A percentile compares a stretch with the other conserved stretches of the same genome.
These are phyloP conservation scores for Fusarium temperatum DNA, from an alignment of 2,329 filamentous ascomycete species.

Conservation along the genomic window DNA sequence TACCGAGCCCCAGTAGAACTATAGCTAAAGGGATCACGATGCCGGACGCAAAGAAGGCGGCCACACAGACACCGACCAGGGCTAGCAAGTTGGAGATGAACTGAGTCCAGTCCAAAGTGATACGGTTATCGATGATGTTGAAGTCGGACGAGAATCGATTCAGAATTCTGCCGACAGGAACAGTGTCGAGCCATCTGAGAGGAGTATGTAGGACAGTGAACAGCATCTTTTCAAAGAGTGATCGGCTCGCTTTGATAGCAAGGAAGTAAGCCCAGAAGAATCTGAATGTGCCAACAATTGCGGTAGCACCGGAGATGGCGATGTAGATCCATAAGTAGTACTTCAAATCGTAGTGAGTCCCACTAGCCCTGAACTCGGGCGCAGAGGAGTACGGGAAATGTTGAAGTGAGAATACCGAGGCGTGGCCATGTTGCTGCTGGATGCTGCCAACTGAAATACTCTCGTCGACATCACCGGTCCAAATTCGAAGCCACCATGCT, in stretches of 20 bases:
- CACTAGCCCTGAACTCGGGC: slow-evolving; percentile 41
- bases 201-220: slow-evolving; percentile 75
- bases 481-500: slow-evolving; percentile 72
- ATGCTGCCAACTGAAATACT: slow-evolving; percentile 33
- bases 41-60: slow-evolving; percentile 73
- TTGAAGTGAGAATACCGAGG: slow-evolving; percentile 58
- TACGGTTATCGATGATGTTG: slow-evolving; percentile 73
- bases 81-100: slow-evolving; percentile 68
- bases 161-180: slow-evolving; percentile 78
- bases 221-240: slow-evolving; percentile 73
- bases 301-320: slow-evolving; percentile 69
- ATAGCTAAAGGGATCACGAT: slow-evolving; percentile 70
- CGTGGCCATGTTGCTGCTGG: slow-evolving; percentile 49
- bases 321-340: slow-evolving; percentile 80
- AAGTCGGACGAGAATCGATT: slow-evolving; percentile 85
- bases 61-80: slow-evolving; percentile 72
- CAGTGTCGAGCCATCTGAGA: slow-evolving; percentile 82
- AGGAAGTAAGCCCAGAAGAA: slow-evolving; percentile 72
- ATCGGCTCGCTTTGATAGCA: slow-evolving; percentile 74
- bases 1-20: slow-evolving; percentile 65
- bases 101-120: slow-evolving; percentile 71
- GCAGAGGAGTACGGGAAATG: slow-evolving; percentile 55
- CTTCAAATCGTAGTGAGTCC: slow-evolving; percentile 53
- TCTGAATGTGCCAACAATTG: slow-evolving; percentile 67
- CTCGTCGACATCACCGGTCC: slow-evolving; percentile 58